Evolutionary conservation across 2,329 filamentous ascomycete genomes (phyloP), one percentile per base, ranked within the genome.

Genomic region (Nothophaeocryptopus gaeumannii): DNA sequence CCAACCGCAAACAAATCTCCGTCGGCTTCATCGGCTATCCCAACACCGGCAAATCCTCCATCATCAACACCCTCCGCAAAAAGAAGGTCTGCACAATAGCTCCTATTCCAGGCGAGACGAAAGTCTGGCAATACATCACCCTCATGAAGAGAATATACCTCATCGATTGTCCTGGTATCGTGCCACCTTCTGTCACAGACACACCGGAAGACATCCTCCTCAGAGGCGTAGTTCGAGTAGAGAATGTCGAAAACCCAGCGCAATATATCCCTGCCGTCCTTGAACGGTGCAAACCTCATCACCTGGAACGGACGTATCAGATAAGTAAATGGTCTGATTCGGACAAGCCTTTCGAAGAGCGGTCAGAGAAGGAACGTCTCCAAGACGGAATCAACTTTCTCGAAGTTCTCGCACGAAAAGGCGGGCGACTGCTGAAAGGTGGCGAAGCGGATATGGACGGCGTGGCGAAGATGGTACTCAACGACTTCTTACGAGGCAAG

Each of bases 51-150:
- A 99, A 99, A 71, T 95, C 88, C 2, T 93, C 88, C 37, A 93
- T 99, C 60, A 97, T 99, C 74, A 99, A 99, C 73, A 96, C 92
- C 0, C 75, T 99, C 2, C 82, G 90, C 39, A 92, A 90, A 70
- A 97, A 96, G 77, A 91, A 93, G 69, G 91, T 96, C 35, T 91
- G 91, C 74, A 93, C 80, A 12, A 89, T 95, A 3, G 93, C 93
- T 5, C 93, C 92, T 5, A 96, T 97, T 55, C 92, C 93, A 5
- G 93, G 91, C 11, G 91, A 96, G 75, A 97, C 92, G 31, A 97
- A 96, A 72, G 88, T 96, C 29, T 97, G 93, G 92, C 92, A 96
- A 69, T 96, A 96, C 66, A 89, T 96, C 59, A 96, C 90, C 2
- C 72, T 97, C 52, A 96, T 95, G 88, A 95, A 91, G 74, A 80